Base-by-base conservation (phyloP, 345 rosid species). In the Syzygium jambos region DNA sequence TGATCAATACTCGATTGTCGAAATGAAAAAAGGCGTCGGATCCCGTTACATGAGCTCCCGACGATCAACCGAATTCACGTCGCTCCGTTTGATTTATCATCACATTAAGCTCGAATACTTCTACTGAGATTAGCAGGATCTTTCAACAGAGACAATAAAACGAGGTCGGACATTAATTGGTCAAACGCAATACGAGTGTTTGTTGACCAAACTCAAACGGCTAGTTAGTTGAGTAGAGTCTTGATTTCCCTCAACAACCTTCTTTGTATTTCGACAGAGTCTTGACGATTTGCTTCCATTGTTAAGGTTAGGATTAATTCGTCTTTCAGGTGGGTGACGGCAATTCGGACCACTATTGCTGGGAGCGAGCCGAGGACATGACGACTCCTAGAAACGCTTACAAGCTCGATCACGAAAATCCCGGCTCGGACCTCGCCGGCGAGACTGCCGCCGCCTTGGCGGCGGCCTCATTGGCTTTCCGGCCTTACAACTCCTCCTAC, bases 341-440 rank as follows among this genome's bases (percentile, higher is more conserved):
- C 8, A 90, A 93, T 53, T 94, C 98, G 1, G 98, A 97, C 78
- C 99, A 97, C 87, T 94, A 92, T 54, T 97, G 98, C 85, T 96
- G 99, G 98, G 95, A 96, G 90, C 87, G 98, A 15, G 91, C 98
- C 0, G 98, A 97, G 87, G 99, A 97, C 91, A 96, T 97, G 99
- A 96, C 96, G 78, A 97, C 98, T 85, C 92, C 96, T 41, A 92
- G 98, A 87, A 91, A 93, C 6, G 96, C 96, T 68, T 96, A 92
- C 89, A 96, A 93, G 91, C 89, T 97, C 43, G 98, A 97, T 87
- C 88, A 88, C 29, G 85, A 92, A 34, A 92, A 94, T 88, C 98
- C 97, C 43, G 98, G 98, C 27, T 96, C 99, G 0, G 98, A 97
- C 89, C 90, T 97, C 52, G 96, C 98, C 1, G 97, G 92, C 51